Evolutionary conservation across 2,329 filamentous ascomycete species (phyloP).

Genomic region (Dactylonectria macrodidyma): DNA sequence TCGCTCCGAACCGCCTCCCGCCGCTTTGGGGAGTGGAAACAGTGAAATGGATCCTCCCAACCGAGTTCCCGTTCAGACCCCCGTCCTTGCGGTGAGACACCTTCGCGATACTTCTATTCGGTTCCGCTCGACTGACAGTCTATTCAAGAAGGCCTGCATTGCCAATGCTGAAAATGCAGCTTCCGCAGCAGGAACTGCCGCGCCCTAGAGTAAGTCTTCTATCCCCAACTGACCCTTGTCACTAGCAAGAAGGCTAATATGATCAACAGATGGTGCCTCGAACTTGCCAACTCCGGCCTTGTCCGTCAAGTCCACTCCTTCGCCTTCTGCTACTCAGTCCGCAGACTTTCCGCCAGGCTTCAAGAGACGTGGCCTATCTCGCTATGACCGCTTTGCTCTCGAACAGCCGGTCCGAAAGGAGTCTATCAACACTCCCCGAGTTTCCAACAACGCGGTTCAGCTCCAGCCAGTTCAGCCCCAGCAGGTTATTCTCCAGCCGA

Average conservation of each 20-base stretch:
- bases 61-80: neutral
- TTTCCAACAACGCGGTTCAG: neutral
- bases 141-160: neutral
- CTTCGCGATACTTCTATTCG: too few species aligned
- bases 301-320: conserved; percentile 7
- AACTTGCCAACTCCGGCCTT: conserved; percentile 5
- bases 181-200: neutral
- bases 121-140: neutral
- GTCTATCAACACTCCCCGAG: neutral
- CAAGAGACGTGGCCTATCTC: too few species aligned
- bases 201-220: neutral
- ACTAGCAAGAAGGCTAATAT: neutral
- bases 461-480: too few species aligned
- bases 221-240: neutral
- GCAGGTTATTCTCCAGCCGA: too few species aligned
- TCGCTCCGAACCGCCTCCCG: neutral
- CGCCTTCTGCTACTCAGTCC: neutral
- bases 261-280: conserved; percentile 2
- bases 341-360: neutral
- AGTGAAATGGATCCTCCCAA: neutral
- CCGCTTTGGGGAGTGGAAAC: too few species aligned
- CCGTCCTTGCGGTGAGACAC: neutral
- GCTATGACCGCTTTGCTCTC: neutral
- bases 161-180: too few species aligned
- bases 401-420: neutral